These are phyloP conservation scores for Medicago truncatula DNA, from an alignment of 306 rosid genomes.

Conservation along the genomic window MtrunA17r5.0-ANR NC_053044.1:39789001-39789500, in stretches of 20 bases:
- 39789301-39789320: not conserved
- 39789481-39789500: too few species aligned
- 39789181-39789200: conserved; percentile 24
- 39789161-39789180: conserved; percentile 66
- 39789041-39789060: conserved; percentile 8
- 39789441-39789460: too few species aligned
- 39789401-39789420: too few species aligned
- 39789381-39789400: too few species aligned
- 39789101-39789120: conserved; percentile 60
- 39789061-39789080: conserved; percentile 13
- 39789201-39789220: conserved; percentile 34
- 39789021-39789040: not conserved
- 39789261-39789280: not conserved
- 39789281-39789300: not conserved
- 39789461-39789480: too few species aligned
- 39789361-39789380: too few species aligned
- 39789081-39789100: conserved; percentile 71
- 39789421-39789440: too few species aligned
- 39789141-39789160: conserved; percentile 63
- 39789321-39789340: not conserved
- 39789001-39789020: not conserved
- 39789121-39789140: conserved; percentile 54
- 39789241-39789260: not conserved
- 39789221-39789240: conserved; percentile 18
- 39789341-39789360: too few species aligned